Base-by-base conservation (phyloP, 2,329 filamentous ascomycete species). In the Phoma sp. region DNA sequence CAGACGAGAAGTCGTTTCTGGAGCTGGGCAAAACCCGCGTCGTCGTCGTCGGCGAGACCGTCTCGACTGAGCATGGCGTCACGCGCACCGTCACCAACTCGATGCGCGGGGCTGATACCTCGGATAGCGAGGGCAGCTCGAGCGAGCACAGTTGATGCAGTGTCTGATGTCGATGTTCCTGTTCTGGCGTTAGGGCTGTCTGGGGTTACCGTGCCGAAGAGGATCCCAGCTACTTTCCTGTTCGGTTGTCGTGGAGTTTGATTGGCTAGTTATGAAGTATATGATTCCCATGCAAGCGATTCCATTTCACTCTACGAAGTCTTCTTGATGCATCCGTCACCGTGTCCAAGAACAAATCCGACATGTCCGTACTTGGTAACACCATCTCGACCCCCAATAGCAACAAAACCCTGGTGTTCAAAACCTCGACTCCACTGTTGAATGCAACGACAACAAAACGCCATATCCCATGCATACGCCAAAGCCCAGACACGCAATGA, bases 31-130 rank as follows among this genome's bases (percentile, higher is more conserved):
- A 61, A 40, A 60, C 66, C 9, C 64, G 47, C 41, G 39, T 61
- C 25, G 63, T 72, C 9, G 69, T 71, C 2, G 54, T 71, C n/a
- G 68, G 66, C 35, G 68, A 72, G 39, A 66, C 67, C 36, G 55
- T 44, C 25, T 64, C 60, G 10, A 58, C 61, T 25, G 57, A 57
- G 29, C 43, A 56, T 17, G 62, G 60, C 31, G 38, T 52, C 13
- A 53, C 58, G 21, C 54, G 54, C 6, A 51, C 45, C 3, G 46
- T 54, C 13, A 59, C 55, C 19, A 51, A 51, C 24, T 43, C 25
- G 17, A 39, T 50, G 3, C 40, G 40, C 15, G 47, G 43, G 38
- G 51, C 41, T 27, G 58, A 63, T 24, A 41, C 43, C 13, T 52
- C 53, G 0, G 63, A 66, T 36, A 62, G 64, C 36, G 63, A 64